phyloP scores from a whole-genome alignment of 768 basidiomycete species.

The Chalciporus piperatus region DNA sequence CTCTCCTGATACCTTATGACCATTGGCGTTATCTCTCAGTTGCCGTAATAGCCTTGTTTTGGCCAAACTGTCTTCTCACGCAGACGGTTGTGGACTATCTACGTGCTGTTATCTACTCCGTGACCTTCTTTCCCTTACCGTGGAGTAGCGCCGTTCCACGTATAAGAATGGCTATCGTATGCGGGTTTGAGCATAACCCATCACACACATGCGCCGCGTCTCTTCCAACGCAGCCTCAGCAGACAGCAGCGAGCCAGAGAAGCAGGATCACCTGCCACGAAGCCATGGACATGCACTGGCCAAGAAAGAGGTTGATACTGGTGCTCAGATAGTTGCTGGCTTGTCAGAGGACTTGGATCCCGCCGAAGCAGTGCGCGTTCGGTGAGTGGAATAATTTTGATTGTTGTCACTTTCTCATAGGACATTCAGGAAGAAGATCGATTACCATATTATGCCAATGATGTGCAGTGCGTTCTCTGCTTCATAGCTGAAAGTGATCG shows the following conservation, averaged over 20 bases:
- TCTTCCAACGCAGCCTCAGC: slow-evolving; percentile 10
- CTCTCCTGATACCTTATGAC: slow-evolving; percentile 4
- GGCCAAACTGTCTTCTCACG: too few species aligned
- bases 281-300: slow-evolving; percentile 29
- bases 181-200: neutral
- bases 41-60: too few species aligned
- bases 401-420: neutral
- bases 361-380: slow-evolving; percentile 47
- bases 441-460: slow-evolving; percentile 62
- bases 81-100: neutral
- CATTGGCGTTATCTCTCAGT: slow-evolving; percentile 4
- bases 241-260: slow-evolving; percentile 14
- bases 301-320: slow-evolving; percentile 56
- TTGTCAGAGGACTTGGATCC: slow-evolving; percentile 46
- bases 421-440: slow-evolving; percentile 52
- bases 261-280: slow-evolving; percentile 3
- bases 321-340: slow-evolving; percentile 53
- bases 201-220: slow-evolving; percentile 1
- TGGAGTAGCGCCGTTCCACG: neutral
- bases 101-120: neutral
- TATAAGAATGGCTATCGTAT: slow-evolving; percentile 7
- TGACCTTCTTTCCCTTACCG: neutral
- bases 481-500: neutral
- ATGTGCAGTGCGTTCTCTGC: slow-evolving; percentile 59
- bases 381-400: slow-evolving; percentile 32